Base-by-base conservation (phyloP, 495 filamentous ascomycete genomes). In the Neurospora sp. region DNA sequence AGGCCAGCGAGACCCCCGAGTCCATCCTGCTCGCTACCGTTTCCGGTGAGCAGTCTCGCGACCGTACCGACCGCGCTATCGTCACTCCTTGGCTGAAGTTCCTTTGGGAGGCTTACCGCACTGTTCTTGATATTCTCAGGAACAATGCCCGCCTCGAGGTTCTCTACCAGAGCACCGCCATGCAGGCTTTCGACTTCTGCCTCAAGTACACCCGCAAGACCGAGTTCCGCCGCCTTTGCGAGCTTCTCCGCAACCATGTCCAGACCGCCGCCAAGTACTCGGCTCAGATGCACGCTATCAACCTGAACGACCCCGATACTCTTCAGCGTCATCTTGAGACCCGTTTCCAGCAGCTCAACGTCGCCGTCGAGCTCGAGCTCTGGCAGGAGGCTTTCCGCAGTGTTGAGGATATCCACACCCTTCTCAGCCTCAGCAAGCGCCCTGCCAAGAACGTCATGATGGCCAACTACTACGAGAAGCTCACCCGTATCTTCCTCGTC, bases 381-480 rank as follows among this genome's bases (percentile, higher is more conserved):
- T 99, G 96, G 96, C 96, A 99, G 84, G 96, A 99, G 85, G 96
- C 96, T 74, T 99, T 99, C 90, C 91, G 94, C 78, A 97, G 94
- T 79, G 94, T 99, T 71, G 96, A 99, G 83, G 96, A 99, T 83
- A 99, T 98, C 77, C 96, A 99, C 84, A 97, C 93, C n/a, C 90
- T 99, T 73, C 89, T 99, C 75, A 98, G 91, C 87, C 89, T 98
- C 74, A 98, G 96, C 93, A 99, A 99, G 89, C 92, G 95, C 70
- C 94, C 94, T 45, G 92, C 96, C n/a, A 98, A 98, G 91, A 97
- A 98, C 82, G 88, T 97, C 76, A 98, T 98, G 94, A 99, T 99
- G 96, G 96, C 96, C 82, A 99, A 98, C 85, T 99, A 99, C 89
- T 99, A 98, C 84, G 96, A 99, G 87, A 97, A 98, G 84, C 89